Base-by-base conservation (phyloP, 2,329 filamentous ascomycete species). In the Cladosporium sp. region DNA sequence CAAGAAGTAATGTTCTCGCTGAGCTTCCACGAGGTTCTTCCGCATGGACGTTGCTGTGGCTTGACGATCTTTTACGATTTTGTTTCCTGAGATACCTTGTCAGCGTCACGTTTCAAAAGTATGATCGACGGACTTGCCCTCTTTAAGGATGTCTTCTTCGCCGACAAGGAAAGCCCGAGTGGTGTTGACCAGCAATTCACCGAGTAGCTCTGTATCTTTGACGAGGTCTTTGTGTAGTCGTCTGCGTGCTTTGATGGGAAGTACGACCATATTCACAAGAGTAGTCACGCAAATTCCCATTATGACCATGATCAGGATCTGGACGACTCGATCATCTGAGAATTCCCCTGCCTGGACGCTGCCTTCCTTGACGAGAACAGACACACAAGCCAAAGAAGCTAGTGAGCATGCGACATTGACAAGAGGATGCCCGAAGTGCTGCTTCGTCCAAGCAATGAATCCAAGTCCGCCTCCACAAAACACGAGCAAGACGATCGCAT, bases 391-490 rank as follows among this genome's bases (percentile, higher is more conserved):
- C 58, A 97, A 85, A 34, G 90, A 93, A 6, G 92, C 85, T 63
- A 97, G 78, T 32, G 91, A 96, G 64, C 89, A 91, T 48, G 88
- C 90, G 12, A 75, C 72, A 51, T 75, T 75, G 54, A 75, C 73
- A n/a, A 74, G 63, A 2, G 73, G 71, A 57, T 74, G 69, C 3
- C 70, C 71, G 7, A 73, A 62, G 35, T 64, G 65, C 57, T 73
- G 70, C 59, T 75, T 75, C 44, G 68, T 62, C 68, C 70, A 75
- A 6, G 70, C 92, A 25, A 97, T 82, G 63, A 96, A 88, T 0
- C 93, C 93, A 51, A 97, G 78, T 0, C 90, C 91, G 22, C 88
- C 91, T 20, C 91, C 92, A 61, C 92, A 87, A 68, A 95, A 97
- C 5, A 96, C 75, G 37, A 94, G 74, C 39, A 97, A 77, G 24